phyloP scores from a whole-genome alignment of 2,329 filamentous ascomycete genomes.

The Ilyonectria sp. region DNA sequence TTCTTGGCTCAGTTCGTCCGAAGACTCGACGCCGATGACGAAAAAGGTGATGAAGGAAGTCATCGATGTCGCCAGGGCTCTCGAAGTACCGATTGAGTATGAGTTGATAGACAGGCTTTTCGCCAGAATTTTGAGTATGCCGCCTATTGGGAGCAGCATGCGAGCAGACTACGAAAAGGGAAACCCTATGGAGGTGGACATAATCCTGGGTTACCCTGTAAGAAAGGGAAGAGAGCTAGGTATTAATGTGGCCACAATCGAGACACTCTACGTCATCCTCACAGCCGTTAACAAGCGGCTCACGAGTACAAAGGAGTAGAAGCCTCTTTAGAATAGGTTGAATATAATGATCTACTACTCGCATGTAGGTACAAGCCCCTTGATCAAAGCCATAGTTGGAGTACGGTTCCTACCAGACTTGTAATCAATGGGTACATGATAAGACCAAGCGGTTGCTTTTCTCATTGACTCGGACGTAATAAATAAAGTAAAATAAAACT shows the following conservation, averaged over 20 bases:
- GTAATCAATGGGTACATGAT: no score
- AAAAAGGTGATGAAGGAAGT: constrained; percentile 67
- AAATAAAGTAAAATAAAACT: no score
- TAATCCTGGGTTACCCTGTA: constrained; percentile 74
- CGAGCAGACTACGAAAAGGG: constrained; percentile 70
- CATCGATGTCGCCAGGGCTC: constrained; percentile 69
- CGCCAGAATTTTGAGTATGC: constrained; percentile 62
- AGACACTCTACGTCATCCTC: constrained; percentile 55
- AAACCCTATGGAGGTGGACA: constrained; percentile 73
- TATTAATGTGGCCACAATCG: constrained; percentile 67
- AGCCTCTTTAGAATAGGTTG: not conserved
- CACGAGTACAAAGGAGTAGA: not conserved
- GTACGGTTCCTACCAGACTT: no score
- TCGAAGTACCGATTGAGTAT: constrained; percentile 63
- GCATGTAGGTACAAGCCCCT: no score
- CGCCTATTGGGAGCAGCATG: constrained; percentile 67
- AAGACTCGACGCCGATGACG: constrained; percentile 64
- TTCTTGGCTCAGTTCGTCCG: constrained; percentile 61
- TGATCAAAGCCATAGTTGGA: no score
- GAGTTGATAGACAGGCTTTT: constrained; percentile 63
- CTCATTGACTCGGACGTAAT: no score
- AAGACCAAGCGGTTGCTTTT: no score
- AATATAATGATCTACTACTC: not conserved
- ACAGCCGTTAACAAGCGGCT: constrained; percentile 50
- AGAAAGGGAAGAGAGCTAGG: constrained; percentile 68